Evolutionary conservation across 805 yeast species (phyloP), one percentile per base, ranked within the genome.

Genomic region (Metschnikowia anglica): DNA sequence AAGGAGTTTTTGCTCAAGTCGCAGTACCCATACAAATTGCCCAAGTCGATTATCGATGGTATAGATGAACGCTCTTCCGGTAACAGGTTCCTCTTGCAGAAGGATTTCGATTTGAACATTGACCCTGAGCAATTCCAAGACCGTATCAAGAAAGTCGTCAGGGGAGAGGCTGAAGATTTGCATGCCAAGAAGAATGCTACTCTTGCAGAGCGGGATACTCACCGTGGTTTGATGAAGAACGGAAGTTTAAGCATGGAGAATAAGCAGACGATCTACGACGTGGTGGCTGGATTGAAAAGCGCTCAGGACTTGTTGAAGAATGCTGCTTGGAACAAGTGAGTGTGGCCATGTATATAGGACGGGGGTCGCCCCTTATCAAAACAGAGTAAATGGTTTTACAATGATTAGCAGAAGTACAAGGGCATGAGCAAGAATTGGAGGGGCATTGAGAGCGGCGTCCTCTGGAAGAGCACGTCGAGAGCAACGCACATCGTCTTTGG

Each of bases 1-100:
- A 71, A 71, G 54, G 62, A 65, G 30, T 53, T 61, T 23, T 62
- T 71, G 48, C 44, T 66, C 37, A 57, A 58, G 33, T 67, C 74
- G 15, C 65, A 68, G 36, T 71, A 69, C 52, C 76, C 76, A 4
- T 71, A 60, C 56, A 53, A 54, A 44, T 54, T 70, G 44, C 74
- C 76, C 16, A 59, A 52, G 44, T 36, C 59, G 9, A 52, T 70
- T 29, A 57, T 70, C 29, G 63, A 64, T 21, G 36, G 43, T 31
- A 28, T 53, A 36, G 54, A 48, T 43, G 35, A 56, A 52, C 3
- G 58, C 52, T 21, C 27, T 39, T 23, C 44, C 32, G 52, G 51
- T 29, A 68, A 65, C 53, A 54, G 52, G 46, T 70, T 65, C 45
- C 51, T 70, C 37, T 55, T 68, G 40, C 67, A 60, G 38, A 56